Evolutionary conservation across 768 basidiomycete species (phyloP).

Genomic region (Clitopilus passeckerianus): DNA sequence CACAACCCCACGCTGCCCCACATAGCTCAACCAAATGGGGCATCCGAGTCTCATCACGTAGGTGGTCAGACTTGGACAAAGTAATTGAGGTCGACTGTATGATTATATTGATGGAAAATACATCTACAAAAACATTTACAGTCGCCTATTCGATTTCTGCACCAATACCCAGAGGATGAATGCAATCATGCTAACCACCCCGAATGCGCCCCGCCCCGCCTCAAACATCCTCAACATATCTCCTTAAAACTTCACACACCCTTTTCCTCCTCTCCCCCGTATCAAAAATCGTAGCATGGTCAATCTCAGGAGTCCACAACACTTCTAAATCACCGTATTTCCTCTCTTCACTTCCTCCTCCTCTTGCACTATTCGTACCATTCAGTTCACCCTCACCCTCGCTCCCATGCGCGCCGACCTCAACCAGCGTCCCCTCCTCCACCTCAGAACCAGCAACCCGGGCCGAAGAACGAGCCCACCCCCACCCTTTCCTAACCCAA

Average conservation of each 20-base stretch:
- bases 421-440: background rate
- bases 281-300: slow-evolving; percentile 40
- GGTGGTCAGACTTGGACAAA: no score
- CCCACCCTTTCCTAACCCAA: slow-evolving; percentile 17
- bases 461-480: background rate
- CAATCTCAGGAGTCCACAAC: slow-evolving; percentile 28
- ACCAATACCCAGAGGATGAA: no score
- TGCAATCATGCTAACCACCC: no score
- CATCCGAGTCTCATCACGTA: no score
- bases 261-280: slow-evolving; percentile 18
- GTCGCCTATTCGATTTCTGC: no score
- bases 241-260: slow-evolving; percentile 23
- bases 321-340: slow-evolving; percentile 24
- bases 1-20: no score
- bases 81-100: no score
- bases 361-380: background rate
- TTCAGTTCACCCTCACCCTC: background rate
- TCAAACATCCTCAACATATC: slow-evolving; percentile 9
- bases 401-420: background rate
- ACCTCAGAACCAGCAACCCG: background rate
- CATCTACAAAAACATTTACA: no score
- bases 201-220: no score
- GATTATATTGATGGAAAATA: no score
- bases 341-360: background rate
- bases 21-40: no score